These are phyloP conservation scores for Vicia faba DNA, from an alignment of 306 rosid genomes.

Conservation along the genomic window DNA sequence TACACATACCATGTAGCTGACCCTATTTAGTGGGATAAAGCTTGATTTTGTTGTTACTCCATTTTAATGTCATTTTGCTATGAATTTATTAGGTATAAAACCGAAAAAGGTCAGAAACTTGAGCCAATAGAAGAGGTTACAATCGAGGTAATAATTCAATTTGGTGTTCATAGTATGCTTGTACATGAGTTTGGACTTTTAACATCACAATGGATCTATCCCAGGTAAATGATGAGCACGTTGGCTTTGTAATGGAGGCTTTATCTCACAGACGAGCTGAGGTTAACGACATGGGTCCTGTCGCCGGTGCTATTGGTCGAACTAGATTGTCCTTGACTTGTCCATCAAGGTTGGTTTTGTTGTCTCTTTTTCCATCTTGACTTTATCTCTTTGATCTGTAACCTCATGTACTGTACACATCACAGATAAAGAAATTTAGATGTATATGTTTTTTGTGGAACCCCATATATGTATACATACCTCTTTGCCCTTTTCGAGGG, in stretches of 20 bases:
- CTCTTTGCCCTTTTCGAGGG: neutral
- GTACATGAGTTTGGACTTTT: constrained; percentile 28
- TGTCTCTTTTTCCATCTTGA: constrained; percentile 25
- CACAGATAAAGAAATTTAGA: neutral
- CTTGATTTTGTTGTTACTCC: neutral
- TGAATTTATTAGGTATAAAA: constrained; percentile 81
- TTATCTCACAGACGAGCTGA: constrained; percentile 94
- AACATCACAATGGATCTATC: constrained; percentile 29
- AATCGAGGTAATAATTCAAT: constrained; percentile 66
- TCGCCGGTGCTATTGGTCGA: constrained; percentile 80
- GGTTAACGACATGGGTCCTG: constrained; percentile 95
- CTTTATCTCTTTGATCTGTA: constrained; percentile 17
- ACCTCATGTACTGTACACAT: neutral
- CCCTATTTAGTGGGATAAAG: neutral
- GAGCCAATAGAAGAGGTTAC: constrained; percentile 98
- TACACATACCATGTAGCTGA: neutral
- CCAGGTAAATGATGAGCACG: constrained; percentile 95
- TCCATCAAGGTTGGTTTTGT: constrained; percentile 77
- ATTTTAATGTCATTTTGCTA: constrained; percentile 24
- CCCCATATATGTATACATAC: neutral
- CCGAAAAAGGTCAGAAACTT: constrained; percentile 68
- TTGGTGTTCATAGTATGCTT: constrained; percentile 14
- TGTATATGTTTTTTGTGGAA: constrained; percentile 3
- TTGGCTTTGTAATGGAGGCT: constrained; percentile 95
- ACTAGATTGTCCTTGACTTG: constrained; percentile 84